phyloP scores from a whole-genome alignment of 2,329 filamentous ascomycete genomes.

The Westerdykella sp. region DNA sequence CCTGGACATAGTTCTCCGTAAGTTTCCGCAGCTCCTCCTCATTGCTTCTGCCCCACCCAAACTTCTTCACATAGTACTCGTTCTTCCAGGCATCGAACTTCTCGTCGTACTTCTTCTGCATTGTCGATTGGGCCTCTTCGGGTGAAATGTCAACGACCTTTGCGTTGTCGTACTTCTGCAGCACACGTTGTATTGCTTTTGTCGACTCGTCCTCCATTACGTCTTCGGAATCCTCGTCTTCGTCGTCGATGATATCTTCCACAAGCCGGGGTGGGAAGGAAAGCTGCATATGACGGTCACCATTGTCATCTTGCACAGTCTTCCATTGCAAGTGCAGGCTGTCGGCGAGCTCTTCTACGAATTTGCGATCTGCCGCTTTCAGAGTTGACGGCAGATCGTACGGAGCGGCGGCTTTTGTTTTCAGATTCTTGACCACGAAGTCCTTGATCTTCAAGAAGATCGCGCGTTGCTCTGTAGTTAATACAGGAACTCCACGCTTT shows the following conservation, averaged over 20 bases:
- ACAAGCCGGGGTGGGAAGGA: slow-evolving; percentile 51
- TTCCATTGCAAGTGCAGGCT: slow-evolving; percentile 61
- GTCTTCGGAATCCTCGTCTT: slow-evolving; percentile 55
- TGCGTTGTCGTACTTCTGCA: slow-evolving; percentile 87
- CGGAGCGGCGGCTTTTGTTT: slow-evolving; percentile 40
- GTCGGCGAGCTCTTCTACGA: slow-evolving; percentile 79
- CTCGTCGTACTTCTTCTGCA: slow-evolving; percentile 79
- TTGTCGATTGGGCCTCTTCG: slow-evolving; percentile 70
- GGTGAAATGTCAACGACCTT: slow-evolving; percentile 72
- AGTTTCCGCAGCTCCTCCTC: slow-evolving; percentile 74
- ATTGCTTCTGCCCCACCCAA: slow-evolving; percentile 77
- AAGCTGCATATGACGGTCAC: slow-evolving; percentile 60
- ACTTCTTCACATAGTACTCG: slow-evolving; percentile 85
- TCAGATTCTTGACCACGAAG: slow-evolving; percentile 65
- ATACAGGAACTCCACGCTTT: slow-evolving; percentile 58
- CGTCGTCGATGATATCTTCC: slow-evolving; percentile 41
- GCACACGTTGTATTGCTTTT: slow-evolving; percentile 74
- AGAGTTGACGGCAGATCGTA: slow-evolving; percentile 69
- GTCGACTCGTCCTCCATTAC: slow-evolving; percentile 76
- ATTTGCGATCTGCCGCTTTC: slow-evolving; percentile 82
- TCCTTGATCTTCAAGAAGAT: slow-evolving; percentile 77
- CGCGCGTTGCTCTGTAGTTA: slow-evolving; percentile 74
- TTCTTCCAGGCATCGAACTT: slow-evolving; percentile 94
- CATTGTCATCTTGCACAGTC: slow-evolving; percentile 57
- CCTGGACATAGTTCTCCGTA: slow-evolving; percentile 95